Evolutionary conservation across 169 alveolate genomes (phyloP).

Genomic region (Plasmodium chabaudi): DNA sequence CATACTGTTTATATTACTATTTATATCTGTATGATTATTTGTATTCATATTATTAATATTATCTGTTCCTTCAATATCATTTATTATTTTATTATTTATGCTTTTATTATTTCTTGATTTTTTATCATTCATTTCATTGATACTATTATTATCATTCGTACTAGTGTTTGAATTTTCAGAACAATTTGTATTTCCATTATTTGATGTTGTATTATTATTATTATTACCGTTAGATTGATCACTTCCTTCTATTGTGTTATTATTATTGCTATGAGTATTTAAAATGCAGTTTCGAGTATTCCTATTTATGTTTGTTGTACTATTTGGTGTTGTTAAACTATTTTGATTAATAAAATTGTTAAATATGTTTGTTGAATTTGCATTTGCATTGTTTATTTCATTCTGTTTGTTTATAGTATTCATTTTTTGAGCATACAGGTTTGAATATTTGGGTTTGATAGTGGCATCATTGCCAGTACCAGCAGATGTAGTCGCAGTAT

Average conservation of each 20-base stretch:
- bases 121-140: background rate
- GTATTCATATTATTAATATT: background rate
- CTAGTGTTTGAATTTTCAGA: background rate
- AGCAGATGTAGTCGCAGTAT: background rate
- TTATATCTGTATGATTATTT: background rate
- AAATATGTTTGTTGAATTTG: slow-evolving; percentile 5
- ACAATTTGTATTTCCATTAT: background rate
- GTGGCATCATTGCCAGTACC: background rate
- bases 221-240: background rate
- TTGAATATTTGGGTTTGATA: slow-evolving; percentile 11
- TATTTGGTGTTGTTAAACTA: background rate
- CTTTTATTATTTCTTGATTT: background rate
- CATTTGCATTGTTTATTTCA: background rate
- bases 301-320: background rate
- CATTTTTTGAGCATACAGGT: slow-evolving; percentile 16
- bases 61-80: background rate
- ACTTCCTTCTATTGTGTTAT: background rate
- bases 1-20: background rate
- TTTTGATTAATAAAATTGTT: slow-evolving; percentile 31
- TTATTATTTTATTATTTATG: background rate
- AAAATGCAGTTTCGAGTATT: no score
- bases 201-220: background rate
- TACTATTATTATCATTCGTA: background rate
- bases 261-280: no score
- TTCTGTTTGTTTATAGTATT: slow-evolving; percentile 11